phyloP scores from a whole-genome alignment of 441 rosid species.

The Populus hybrid region DNA sequence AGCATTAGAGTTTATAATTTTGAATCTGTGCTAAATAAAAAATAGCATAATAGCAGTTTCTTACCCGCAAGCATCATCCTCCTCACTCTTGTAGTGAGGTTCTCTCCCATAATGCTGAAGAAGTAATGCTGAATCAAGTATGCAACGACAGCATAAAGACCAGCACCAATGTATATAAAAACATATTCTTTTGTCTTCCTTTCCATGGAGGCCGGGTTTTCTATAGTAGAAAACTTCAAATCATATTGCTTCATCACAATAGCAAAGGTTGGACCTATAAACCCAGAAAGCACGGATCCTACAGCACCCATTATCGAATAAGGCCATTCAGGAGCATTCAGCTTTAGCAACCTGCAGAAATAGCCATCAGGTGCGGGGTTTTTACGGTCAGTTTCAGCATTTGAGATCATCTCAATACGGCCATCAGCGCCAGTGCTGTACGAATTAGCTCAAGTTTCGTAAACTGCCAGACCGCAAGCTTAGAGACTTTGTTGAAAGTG shows the following conservation, averaged over 20 bases:
- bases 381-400: slow-evolving; percentile 90
- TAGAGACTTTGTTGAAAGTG: slow-evolving; percentile 88
- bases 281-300: slow-evolving; percentile 95
- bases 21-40: no score
- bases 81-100: slow-evolving; percentile 95
- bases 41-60: not conserved
- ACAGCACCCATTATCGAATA: slow-evolving; percentile 94
- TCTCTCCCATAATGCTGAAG: slow-evolving; percentile 99
- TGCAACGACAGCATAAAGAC: slow-evolving; percentile 88
- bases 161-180: slow-evolving; percentile 92
- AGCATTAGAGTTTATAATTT: not conserved
- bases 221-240: slow-evolving; percentile 95
- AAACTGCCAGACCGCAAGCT: slow-evolving; percentile 97
- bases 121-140: slow-evolving; percentile 98
- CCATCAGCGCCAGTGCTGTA: slow-evolving; percentile 99
- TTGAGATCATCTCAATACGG: slow-evolving; percentile 95
- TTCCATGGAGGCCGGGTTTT: slow-evolving; percentile 84
- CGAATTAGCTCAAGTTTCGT: slow-evolving; percentile 90
- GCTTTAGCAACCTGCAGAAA: slow-evolving; percentile 86
- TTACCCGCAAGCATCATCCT: slow-evolving; percentile 99
- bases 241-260: slow-evolving; percentile 98
- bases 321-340: slow-evolving; percentile 99
- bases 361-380: slow-evolving; percentile 84
- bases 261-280: slow-evolving; percentile 94
- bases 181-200: slow-evolving; percentile 93